These are phyloP conservation scores for Boletus rubroflammeus DNA, from an alignment of 768 basidiomycete species.

Conservation along the genomic window DNA sequence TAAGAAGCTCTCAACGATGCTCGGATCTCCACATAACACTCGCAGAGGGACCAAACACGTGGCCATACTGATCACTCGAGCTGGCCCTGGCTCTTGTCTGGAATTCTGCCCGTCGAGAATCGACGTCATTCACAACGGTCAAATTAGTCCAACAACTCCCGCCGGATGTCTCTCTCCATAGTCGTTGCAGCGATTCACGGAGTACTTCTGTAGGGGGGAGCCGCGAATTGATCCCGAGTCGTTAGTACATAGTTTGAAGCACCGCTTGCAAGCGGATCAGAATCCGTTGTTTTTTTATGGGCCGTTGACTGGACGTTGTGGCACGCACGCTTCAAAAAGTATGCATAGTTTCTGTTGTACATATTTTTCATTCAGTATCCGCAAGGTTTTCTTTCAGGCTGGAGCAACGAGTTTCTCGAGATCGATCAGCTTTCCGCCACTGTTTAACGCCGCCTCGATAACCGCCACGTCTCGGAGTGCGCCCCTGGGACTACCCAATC, in stretches of 20 bases:
- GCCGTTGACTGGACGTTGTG: neutral
- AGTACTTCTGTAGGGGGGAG: neutral
- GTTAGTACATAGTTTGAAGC: neutral
- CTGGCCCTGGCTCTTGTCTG: neutral
- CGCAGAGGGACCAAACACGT: neutral
- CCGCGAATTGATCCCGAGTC: neutral
- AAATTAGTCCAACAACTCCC: neutral
- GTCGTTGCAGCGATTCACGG: neutral
- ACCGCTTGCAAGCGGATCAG: neutral
- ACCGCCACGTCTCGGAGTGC: conserved; percentile 75
- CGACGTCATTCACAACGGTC: neutral
- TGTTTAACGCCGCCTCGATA: conserved; percentile 73
- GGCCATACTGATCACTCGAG: neutral
- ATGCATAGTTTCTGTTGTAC: neutral
- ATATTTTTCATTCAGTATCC: neutral
- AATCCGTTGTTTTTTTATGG: neutral
- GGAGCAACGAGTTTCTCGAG: conserved; percentile 37
- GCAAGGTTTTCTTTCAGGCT: neutral
- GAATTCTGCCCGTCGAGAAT: neutral
- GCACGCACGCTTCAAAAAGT: neutral
- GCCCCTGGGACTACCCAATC: conserved; percentile 54
- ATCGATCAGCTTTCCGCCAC: conserved; percentile 58
- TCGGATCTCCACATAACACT: neutral
- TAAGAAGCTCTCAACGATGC: neutral
- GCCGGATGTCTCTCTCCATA: no score